phyloP scores from a whole-genome alignment of 176 grass and related monocot species.

The Carex myosuroides region DNA sequence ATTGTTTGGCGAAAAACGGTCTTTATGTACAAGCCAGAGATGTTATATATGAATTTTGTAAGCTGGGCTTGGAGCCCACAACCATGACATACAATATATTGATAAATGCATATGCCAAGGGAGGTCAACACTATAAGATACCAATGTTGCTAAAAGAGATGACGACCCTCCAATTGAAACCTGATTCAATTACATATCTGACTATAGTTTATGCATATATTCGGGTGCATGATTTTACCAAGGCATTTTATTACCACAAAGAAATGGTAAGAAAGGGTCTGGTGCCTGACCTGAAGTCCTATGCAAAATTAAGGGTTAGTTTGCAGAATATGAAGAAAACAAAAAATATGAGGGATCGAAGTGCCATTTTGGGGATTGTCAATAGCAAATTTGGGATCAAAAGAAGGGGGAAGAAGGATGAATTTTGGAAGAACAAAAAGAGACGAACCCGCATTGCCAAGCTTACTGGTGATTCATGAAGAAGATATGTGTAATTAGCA shows the following conservation, averaged over 20 bases:
- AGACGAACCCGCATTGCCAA: constrained; percentile 10
- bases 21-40: constrained; percentile 74
- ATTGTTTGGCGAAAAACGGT: constrained; percentile 86
- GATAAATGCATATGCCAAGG: constrained; percentile 91
- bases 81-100: constrained; percentile 89
- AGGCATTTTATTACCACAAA: constrained; percentile 90
- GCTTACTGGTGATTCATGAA: background rate
- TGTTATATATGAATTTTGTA: constrained; percentile 67
- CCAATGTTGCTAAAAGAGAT: constrained; percentile 85
- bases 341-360: constrained; percentile 63
- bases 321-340: constrained; percentile 61
- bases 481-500: background rate
- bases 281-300: constrained; percentile 57
- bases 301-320: constrained; percentile 62
- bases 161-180: constrained; percentile 49
- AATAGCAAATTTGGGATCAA: constrained; percentile 53
- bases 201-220: constrained; percentile 85
- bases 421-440: constrained; percentile 90
- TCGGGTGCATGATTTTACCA: constrained; percentile 61
- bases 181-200: constrained; percentile 75
- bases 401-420: constrained; percentile 70
- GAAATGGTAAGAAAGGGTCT: constrained; percentile 70
- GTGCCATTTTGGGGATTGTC: constrained; percentile 59
- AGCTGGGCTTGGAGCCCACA: constrained; percentile 57
- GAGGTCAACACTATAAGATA: constrained; percentile 84